A percentile compares a stretch with the other conserved stretches of the same genome.
These are phyloP conservation scores for Pythium volutum DNA, from an alignment of 352 stramenopile genomes.

Conservation along the genomic window DNA sequence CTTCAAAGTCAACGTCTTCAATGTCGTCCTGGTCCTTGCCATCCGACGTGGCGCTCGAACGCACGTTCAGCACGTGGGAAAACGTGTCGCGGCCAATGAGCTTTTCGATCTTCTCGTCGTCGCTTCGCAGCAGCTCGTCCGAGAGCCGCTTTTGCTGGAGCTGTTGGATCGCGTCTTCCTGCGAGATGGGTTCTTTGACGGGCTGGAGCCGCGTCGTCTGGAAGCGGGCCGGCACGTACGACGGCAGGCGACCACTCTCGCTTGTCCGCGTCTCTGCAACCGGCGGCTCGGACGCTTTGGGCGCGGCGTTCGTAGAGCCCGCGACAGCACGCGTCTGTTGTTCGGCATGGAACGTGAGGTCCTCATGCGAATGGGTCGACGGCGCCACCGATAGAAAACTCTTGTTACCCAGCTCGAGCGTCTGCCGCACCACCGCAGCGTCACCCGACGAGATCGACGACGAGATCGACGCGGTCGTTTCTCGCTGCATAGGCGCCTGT, in stretches of 20 bases:
- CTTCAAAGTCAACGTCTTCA: slow-evolving; percentile 26
- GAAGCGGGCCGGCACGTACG: slow-evolving; percentile 28
- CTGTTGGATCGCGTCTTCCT: slow-evolving; percentile 6
- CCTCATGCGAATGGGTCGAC: slow-evolving; percentile 18
- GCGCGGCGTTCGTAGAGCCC: neutral
- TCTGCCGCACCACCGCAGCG: neutral
- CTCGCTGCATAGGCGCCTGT: neutral
- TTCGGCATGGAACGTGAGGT: slow-evolving; percentile 19
- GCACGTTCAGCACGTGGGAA: neutral
- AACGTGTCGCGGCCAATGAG: slow-evolving; percentile 6
- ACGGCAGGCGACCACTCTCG: slow-evolving; percentile 7
- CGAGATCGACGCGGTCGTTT: slow-evolving; percentile 4
- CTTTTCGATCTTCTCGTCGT: slow-evolving; percentile 15
- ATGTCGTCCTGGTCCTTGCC: slow-evolving; percentile 14
- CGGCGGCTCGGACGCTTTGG: neutral
- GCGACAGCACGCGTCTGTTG: neutral
- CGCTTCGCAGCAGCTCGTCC: slow-evolving; percentile 12
- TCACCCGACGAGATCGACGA: slow-evolving; percentile 1
- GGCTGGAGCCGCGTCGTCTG: slow-evolving; percentile 13
- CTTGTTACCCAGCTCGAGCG: slow-evolving; percentile 11
- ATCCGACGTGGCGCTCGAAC: neutral
- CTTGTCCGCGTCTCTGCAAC: no score
- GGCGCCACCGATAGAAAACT: slow-evolving; percentile 17
- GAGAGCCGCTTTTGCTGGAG: slow-evolving; percentile 10
- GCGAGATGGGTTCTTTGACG: slow-evolving; percentile 1